A percentile compares a stretch with the other conserved stretches of the same genome.
These are phyloP conservation scores for Salix arbutifolia DNA, from an alignment of 345 rosid genomes.

Conservation along the genomic window DNA sequence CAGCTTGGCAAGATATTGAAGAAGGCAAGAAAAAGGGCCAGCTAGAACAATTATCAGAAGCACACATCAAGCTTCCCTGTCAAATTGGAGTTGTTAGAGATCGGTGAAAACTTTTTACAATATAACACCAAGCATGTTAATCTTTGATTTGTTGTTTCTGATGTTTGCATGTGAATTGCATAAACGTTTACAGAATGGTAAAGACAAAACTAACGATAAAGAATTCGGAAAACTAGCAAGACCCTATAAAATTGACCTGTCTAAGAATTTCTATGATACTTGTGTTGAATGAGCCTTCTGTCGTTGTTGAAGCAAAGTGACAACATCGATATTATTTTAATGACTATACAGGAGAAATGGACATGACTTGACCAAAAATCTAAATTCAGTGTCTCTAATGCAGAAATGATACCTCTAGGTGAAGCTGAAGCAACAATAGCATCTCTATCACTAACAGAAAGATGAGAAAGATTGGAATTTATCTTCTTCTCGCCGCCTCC, in stretches of 20 bases:
- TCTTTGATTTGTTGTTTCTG: conserved; percentile 8
- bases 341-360: neutral
- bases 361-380: neutral
- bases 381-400: neutral
- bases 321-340: neutral
- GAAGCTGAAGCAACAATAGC: conserved; percentile 41
- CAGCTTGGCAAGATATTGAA: neutral
- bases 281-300: neutral
- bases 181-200: neutral
- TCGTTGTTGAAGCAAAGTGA: neutral
- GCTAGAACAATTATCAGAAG: neutral
- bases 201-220: conserved; percentile 10
- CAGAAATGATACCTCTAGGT: conserved; percentile 51
- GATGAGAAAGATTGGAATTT: conserved; percentile 26
- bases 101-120: neutral
- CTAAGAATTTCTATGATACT: neutral
- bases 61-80: neutral
- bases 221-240: neutral
- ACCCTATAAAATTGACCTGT: neutral
- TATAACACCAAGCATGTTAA: conserved; percentile 19
- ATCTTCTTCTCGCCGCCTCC: conserved; percentile 41
- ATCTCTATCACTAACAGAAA: conserved; percentile 44
- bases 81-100: neutral
- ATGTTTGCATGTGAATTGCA: conserved; percentile 17
- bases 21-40: neutral